Conservation (phyloP, 1,284 basidiomycete genomes). For the Macrocystidia cucumis region DNA sequence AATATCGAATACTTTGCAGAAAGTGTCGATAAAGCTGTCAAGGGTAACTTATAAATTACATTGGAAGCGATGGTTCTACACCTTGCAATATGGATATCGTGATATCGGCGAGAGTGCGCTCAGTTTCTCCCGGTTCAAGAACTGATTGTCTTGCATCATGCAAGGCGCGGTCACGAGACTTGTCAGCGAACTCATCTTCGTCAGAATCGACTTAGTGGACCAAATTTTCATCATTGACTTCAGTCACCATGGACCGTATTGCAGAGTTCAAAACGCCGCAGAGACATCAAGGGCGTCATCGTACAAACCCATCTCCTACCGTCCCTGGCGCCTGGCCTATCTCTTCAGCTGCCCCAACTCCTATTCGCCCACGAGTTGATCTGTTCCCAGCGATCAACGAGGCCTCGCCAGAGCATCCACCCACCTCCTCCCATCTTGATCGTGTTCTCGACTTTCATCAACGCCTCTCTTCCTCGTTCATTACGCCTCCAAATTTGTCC, state of each 20-base stretch:
- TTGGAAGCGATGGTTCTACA: too few relatives aligned
- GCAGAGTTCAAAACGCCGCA: too few relatives aligned
- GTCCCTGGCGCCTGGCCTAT: conserved; percentile 27
- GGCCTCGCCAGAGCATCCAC: conserved; percentile 1
- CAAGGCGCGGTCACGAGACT: too few relatives aligned
- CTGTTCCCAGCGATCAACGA: conserved; percentile 12
- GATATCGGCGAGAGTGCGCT: too few relatives aligned
- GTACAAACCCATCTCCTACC: conserved; percentile 16
- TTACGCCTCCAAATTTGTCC: conserved; percentile 5
- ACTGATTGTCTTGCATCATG: too few relatives aligned
- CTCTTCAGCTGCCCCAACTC: conserved; percentile 8
- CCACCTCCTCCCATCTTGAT: conserved; percentile 17
- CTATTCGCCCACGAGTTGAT: conserved; percentile 12
- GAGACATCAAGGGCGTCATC: conserved; percentile 3
- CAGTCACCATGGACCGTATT: not conserved
- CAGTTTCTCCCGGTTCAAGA: too few relatives aligned
- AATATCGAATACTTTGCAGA: conserved; percentile 93
- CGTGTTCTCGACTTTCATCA: conserved; percentile 22
- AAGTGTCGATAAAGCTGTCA: conserved; percentile 78
- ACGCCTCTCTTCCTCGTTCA: conserved; percentile 18
- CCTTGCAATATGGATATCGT: conserved; percentile 2
- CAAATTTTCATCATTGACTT: not conserved
- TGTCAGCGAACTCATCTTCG: too few relatives aligned
- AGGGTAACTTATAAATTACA: conserved; percentile 72
- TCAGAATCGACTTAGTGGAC: too few relatives aligned